A percentile compares a stretch with the other conserved stretches of the same genome.
Evolutionary conservation across 352 stramenopile genomes (phyloP).

Genomic region (Thalassiosira livingstoniorum): DNA sequence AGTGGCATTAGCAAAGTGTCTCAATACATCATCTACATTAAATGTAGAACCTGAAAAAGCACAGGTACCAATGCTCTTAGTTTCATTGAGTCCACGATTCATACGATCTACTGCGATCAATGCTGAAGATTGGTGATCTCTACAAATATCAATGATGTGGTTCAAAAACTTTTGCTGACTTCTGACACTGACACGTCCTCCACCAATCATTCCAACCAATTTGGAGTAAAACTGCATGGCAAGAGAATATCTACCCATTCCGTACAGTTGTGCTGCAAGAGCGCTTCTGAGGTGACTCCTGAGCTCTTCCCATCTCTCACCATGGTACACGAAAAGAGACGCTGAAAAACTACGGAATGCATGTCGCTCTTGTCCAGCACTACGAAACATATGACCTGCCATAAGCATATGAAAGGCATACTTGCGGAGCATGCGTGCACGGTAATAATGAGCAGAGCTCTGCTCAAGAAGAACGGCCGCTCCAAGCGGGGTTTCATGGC

Average conservation of each 20-base stretch:
- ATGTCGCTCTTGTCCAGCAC: constrained; percentile 77
- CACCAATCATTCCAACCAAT: constrained; percentile 63
- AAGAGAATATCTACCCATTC: constrained; percentile 76
- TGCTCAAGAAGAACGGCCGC: constrained; percentile 83
- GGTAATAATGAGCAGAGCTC: constrained; percentile 77
- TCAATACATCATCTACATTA: constrained; percentile 29
- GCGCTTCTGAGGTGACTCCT: constrained; percentile 80
- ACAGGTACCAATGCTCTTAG: no score
- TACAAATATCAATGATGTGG: constrained; percentile 82
- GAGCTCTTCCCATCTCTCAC: constrained; percentile 78
- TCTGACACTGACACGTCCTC: constrained; percentile 72
- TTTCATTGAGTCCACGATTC: constrained; percentile 24
- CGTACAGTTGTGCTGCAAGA: constrained; percentile 81
- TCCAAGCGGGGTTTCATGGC: constrained; percentile 80
- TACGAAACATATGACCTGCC: constrained; percentile 86
- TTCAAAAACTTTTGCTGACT: constrained; percentile 86
- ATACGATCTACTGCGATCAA: constrained; percentile 78
- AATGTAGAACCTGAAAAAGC: neutral
- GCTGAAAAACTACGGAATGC: constrained; percentile 83
- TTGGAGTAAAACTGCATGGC: constrained; percentile 81
- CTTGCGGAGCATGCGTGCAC: constrained; percentile 77
- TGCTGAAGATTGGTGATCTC: constrained; percentile 65
- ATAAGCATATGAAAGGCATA: constrained; percentile 88
- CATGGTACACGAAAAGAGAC: constrained; percentile 79
- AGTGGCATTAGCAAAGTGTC: constrained; percentile 26